Evolutionary conservation across 2,329 filamentous ascomycete species (phyloP), one percentile per base, ranked within the genome.

Genomic region (Aureobasidium musti): DNA sequence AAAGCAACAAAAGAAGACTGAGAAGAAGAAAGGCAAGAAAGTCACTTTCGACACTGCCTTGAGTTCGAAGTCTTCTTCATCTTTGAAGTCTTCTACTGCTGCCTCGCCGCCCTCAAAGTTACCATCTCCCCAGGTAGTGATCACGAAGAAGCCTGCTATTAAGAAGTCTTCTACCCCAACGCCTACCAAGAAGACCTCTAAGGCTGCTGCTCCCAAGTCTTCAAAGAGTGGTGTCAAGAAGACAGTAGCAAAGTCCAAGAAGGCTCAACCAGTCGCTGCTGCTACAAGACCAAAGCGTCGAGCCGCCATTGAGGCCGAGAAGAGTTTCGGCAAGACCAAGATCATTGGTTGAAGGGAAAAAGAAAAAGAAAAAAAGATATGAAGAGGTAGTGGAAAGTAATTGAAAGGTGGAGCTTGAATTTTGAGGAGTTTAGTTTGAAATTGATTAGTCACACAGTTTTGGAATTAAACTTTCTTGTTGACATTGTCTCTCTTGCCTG

Each of bases 311-410:
- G n/a, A 60, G n/a, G 41, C 56, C 2, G 41, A 45, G 19, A 60
- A 60, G 56, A 45, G 19, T 5, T 60, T 60, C 23, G 56, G 56
- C 10, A 60, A 60, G 56, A 60, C 28, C 2, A 60, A 60, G 39
- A 21, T 47, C 10, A 5, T 60, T 33, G 41, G 26, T 35, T 60
- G 8, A 21, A 47, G 30, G 2, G 14, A 45, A 30, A 43, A 7
- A 13, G 10, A 30, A 43, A 59, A 6, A 39, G 30, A n/a, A 26
- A 26, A 8, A 59, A 26, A 21, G 5, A 53, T 10, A n/a, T 35
- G n/a, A 13, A 6, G 23, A 23, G 2, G 26, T 45, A 30, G 30
- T 43, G 54, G 35, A 13, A 17, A 52, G 7, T 13, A 5, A 17
- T 5, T 14, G 3, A 3, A 17, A 6, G 8, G 8, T 35, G 28